phyloP scores from a whole-genome alignment of 371 early-diverging fungal genomes.

The Homolaphlyctis polyrhiza region DNA sequence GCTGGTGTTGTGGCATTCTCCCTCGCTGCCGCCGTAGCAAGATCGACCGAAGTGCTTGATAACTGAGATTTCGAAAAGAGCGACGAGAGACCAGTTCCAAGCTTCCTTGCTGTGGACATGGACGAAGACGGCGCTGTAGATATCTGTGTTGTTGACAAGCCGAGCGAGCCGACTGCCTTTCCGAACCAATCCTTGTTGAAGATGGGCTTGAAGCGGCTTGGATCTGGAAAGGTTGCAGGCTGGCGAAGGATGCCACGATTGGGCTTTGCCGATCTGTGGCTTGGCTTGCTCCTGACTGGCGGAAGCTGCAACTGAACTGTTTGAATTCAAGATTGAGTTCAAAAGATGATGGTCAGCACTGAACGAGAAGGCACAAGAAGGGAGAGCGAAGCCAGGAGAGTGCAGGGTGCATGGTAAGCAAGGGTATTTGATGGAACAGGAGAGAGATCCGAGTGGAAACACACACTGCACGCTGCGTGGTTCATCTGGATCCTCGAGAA shows the following conservation, averaged over 20 bases:
- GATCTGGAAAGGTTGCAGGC: neutral
- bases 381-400: no score
- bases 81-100: neutral
- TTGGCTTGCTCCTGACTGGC: neutral
- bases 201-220: neutral
- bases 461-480: constrained; percentile 5
- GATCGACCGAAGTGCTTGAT: no score
- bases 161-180: constrained; percentile 2
- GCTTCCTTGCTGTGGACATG: no score
- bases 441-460: neutral
- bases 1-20: no score
- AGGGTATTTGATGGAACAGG: no score
- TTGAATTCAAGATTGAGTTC: neutral
- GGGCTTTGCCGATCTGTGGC: neutral
- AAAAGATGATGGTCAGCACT: no score
- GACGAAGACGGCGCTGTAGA: no score
- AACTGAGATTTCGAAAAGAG: neutral
- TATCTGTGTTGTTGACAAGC: no score
- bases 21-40: no score
- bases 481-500: neutral
- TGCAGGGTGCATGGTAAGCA: no score
- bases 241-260: neutral
- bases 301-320: neutral
- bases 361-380: no score
- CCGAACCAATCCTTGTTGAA: neutral